Base-by-base conservation (phyloP, 495 filamentous ascomycete species). In the Opeltia flavorubescens region DNA sequence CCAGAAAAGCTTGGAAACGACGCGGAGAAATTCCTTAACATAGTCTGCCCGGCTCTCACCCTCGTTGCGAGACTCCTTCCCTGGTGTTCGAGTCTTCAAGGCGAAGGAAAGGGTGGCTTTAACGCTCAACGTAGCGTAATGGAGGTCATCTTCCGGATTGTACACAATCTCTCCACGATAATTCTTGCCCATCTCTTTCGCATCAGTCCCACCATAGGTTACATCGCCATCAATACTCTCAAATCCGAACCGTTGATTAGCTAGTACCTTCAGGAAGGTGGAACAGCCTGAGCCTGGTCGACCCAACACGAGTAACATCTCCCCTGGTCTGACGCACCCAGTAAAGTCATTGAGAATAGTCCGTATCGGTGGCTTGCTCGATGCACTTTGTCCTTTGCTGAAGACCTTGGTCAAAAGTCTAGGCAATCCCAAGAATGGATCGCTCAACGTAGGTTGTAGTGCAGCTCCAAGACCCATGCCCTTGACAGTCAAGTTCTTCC, bases 291-390 rank as follows among this genome's bases (percentile, higher is more conserved):
- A 81, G 0, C 88, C 89, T 0, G 89, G 89, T 44, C 83, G 75
- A 9, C 89, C 88, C 17, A 95, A 70, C 8, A 95, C 89, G 17
- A 95, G 66, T 1, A 93, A 70, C 88, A 94, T 94, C 62, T 95
- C 88, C 13, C 89, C 89, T 0, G 84, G 79, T 51, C 80, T 79
- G 27, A 73, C 64, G 43, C 78, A 66, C 27, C 78, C 79, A 5
- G 64, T 60, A 54, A 77, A 80, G 20, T 68, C 62, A n/a, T 69
- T 62, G 25, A 76, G 31, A 15, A 76, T 74, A 3, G 60, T 64
- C 27, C 55, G 59, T 11, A 81, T 60, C 1, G 74, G 66, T 5
- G 70, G 63, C 36, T 74, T 75, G n/a, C 53, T 55, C 12, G 46
- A 49, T 17, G 65, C 65, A 44, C 56, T 43, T 2, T 62, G 63